phyloP scores from a whole-genome alignment of 495 filamentous ascomycete genomes.

The Astrothelium subdiscretum region DNA sequence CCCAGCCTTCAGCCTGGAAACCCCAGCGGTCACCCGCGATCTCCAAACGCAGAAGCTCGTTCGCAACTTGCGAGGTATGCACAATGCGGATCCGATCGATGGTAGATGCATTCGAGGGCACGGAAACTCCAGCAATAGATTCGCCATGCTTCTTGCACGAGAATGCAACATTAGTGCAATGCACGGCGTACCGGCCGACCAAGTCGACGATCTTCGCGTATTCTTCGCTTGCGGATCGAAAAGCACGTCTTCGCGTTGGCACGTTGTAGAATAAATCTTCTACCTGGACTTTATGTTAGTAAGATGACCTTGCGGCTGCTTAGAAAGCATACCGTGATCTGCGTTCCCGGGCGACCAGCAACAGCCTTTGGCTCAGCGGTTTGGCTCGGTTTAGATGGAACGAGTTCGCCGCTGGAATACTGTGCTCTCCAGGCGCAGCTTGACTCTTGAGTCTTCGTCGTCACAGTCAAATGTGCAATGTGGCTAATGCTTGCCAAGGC shows the following conservation, averaged over 20 bases:
- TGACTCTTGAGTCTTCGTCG: constrained; percentile 83
- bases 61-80: constrained; percentile 75
- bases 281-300: constrained; percentile 37
- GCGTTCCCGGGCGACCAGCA: constrained; percentile 87
- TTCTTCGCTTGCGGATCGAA: constrained; percentile 85
- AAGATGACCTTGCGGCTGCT: background rate
- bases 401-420: constrained; percentile 75
- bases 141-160: constrained; percentile 96
- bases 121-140: constrained; percentile 65
- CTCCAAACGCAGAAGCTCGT: constrained; percentile 72
- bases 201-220: constrained; percentile 97
- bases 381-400: constrained; percentile 85
- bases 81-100: constrained; percentile 83
- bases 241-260: constrained; percentile 76
- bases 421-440: constrained; percentile 81
- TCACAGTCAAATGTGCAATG: constrained; percentile 90
- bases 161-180: constrained; percentile 82
- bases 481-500: constrained; percentile 97
- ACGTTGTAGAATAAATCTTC: constrained; percentile 98
- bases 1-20: constrained; percentile 69
- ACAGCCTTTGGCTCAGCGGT: constrained; percentile 75
- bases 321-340: constrained; percentile 60
- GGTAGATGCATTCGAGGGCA: constrained; percentile 55
- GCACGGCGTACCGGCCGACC: constrained; percentile 89
- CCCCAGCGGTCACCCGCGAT: constrained; percentile 65